Base-by-base conservation (phyloP, 768 basidiomycete species). In the Pilatotrama ljubarskyi region DNA sequence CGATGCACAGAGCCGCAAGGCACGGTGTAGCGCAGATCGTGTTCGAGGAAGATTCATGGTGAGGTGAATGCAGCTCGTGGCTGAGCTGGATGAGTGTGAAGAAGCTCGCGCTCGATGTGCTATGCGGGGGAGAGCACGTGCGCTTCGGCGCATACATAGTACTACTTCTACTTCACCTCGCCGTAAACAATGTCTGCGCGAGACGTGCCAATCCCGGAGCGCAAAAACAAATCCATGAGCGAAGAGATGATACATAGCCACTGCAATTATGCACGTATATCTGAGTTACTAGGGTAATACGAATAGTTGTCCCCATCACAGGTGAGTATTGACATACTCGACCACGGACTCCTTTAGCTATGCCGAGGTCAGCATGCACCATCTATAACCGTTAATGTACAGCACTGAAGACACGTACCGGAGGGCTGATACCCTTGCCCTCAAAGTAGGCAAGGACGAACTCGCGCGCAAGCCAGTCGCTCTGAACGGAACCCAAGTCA, bases 391-490 rank as follows among this genome's bases (percentile, higher is more conserved):
- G 5, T 17, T 6, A 5, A n/a, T n/a, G 0, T 41, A 18, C 15
- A 0, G 42, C 9, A 32, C 26, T 32, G 36, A 46, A 25, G 10
- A 17, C 40, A 78, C 87, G 67, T 66, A 91, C 90, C 52, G 85
- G 76, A 38, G 89, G 88, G 70, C 90, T 92, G 14, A 87, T 81
- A 10, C 84, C 86, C 25, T 80, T 74, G 26, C 82, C 84, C 56
- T 88, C 86, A 68, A 92, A 90, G 69, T 92, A 93, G 47, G 89
- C 84, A 51, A 88, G 70, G 13, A 91, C 74, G 61, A 93, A 84
- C 67, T 91, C 84, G 11, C 81, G 84, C 0, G 89, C 84, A 14
- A 93, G 80, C 89, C 90, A 93, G 64, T 85, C 81, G 68, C 77
- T 84, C 64, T 90, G 85, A 22, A 94, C 78, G 0, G 80, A 73